Evolutionary conservation across 345 rosid species (phyloP).

Genomic region (Excoecaria cochinchinensis): DNA sequence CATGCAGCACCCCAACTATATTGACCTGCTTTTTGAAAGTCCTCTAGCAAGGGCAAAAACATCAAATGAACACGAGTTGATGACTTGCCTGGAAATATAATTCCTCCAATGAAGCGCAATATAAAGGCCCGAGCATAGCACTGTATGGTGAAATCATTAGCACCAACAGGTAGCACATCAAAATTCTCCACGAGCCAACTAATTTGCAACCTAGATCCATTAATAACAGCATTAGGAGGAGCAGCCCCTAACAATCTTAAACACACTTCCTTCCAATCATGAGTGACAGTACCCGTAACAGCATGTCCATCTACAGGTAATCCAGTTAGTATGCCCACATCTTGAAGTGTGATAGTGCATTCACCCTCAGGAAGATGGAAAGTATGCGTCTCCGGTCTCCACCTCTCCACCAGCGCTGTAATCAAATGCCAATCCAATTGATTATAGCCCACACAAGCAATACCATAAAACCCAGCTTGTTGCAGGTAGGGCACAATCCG

Average conservation of each 20-base stretch:
- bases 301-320: constrained; percentile 4
- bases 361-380: constrained; percentile 16
- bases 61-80: constrained; percentile 1
- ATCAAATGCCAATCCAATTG: constrained; percentile 14
- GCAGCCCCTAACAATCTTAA: not conserved
- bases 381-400: constrained; percentile 18
- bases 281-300: not conserved
- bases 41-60: constrained; percentile 14
- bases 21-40: not conserved
- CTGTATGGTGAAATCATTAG: not conserved
- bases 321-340: constrained; percentile 4
- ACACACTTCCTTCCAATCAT: constrained; percentile 2
- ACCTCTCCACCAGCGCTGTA: constrained; percentile 18
- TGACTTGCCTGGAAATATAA: constrained; percentile 14
- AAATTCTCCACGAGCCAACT: constrained; percentile 9
- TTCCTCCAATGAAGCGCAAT: constrained; percentile 8
- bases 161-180: not conserved
- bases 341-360: constrained; percentile 12
- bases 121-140: constrained; percentile 9
- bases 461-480: constrained; percentile 14
- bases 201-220: not conserved
- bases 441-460: constrained; percentile 5
- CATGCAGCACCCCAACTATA: constrained; percentile 11
- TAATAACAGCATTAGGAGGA: not conserved
- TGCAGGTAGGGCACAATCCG: constrained; percentile 4